Evolutionary conservation across 1,284 basidiomycete species (phyloP).

Genomic region (Heterobasidion irregulare): DNA sequence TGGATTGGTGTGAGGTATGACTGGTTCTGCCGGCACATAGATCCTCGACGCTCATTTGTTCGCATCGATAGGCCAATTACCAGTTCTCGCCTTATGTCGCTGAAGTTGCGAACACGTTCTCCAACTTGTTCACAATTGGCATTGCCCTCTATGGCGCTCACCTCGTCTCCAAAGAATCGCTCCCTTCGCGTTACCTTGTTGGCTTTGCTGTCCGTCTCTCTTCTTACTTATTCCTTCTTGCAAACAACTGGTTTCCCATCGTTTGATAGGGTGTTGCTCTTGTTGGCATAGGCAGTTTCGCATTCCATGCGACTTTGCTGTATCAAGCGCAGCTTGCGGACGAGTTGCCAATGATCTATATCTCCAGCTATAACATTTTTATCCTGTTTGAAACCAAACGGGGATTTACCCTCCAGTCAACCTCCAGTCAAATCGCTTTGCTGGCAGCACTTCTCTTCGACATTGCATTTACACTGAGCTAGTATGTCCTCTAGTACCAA

Average conservation of each 20-base stretch:
- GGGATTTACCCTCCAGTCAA: constrained; percentile 31
- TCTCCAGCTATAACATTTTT: constrained; percentile 44
- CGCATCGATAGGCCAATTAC: constrained; percentile 49
- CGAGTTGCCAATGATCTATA: constrained; percentile 65
- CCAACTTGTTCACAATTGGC: constrained; percentile 48
- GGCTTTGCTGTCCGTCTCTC: constrained; percentile 40
- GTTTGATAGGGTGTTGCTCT: constrained; percentile 45
- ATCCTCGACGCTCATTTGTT: background rate
- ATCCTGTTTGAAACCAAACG: constrained; percentile 47
- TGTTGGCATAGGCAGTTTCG: constrained; percentile 56
- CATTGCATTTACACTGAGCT: constrained; percentile 51
- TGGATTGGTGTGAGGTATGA: constrained; percentile 65
- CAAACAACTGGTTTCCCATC: background rate
- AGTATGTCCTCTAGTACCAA: constrained; percentile 33
- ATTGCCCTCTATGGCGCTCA: constrained; percentile 39
- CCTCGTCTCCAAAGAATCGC: constrained; percentile 25
- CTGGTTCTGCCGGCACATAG: background rate
- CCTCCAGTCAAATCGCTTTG: constrained; percentile 24
- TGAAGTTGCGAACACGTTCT: constrained; percentile 58
- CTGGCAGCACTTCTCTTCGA: constrained; percentile 36
- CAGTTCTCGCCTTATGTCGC: constrained; percentile 64
- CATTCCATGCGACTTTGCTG: constrained; percentile 64
- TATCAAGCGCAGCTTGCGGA: constrained; percentile 62
- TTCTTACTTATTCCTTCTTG: background rate
- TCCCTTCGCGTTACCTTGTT: constrained; percentile 42